Evolutionary conservation across 1,284 basidiomycete genomes (phyloP), one percentile per base, ranked within the genome.

Genomic region (Sanghuangporus sanghuang): DNA sequence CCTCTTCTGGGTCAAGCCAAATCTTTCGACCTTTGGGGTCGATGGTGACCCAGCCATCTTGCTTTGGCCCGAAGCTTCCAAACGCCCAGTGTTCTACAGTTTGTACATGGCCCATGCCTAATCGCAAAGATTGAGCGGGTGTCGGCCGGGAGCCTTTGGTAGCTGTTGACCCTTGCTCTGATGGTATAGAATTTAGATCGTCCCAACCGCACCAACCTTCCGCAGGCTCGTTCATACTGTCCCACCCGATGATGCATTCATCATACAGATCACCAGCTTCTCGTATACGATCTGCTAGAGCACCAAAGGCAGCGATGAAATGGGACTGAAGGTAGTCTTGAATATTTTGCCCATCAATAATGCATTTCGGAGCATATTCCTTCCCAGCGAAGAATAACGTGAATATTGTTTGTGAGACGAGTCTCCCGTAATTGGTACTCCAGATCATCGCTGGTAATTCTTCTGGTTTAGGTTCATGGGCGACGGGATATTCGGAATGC

Each of bases 361-460:
- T 78, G 74, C 95, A 98, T 64, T 89, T 87, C 0, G 96, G 96
- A 0, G 96, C 95, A 73, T 88, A 98, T 59, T 89, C 86, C 39
- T 85, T 84, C 3, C 96, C 96, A 35, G 90, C 95, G 72, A 95
- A 98, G 83, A 98, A 98, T 63, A 99, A 83, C 2, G 95, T 95
- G 78, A 95, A 97, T 61, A 98, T 73, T 3, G 95, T 97, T 72
- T 95, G 94, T 12, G 86, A 87, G 46, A 90, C 86, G 16, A 98
- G 85, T 11, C 92, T 92, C 55, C 90, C 88, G 71, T 98, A 98
- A 73, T 98, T 98, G 23, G 96, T 98, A 14, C 90, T 88, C 96
- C 96, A 98, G 67, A 96, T 86, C 96, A 99, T 99, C 58, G 89
- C 86, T 1, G 96, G 95, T 66, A 95, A 83, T 0, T 82, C 74